Conservation (phyloP, 495 filamentous ascomycete species). For the Penicillium salamii region DNA sequence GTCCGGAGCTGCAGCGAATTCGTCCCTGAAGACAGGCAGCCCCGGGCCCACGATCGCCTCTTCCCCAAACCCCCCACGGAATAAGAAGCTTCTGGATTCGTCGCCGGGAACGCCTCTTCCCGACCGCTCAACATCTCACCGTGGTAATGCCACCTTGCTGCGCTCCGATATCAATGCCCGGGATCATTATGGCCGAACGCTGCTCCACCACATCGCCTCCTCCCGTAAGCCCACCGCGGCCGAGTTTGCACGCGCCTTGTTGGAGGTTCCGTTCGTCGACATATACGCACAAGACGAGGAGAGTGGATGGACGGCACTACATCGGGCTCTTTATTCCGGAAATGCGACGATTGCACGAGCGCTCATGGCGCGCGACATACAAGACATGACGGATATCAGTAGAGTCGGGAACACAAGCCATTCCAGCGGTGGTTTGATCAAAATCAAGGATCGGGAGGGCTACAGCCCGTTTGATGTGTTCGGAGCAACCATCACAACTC, state of each 20-base stretch:
- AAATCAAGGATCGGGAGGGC: conserved; percentile 92
- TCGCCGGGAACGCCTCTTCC: conserved; percentile 28
- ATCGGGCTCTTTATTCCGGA: conserved; percentile 88
- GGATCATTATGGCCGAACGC: conserved; percentile 70
- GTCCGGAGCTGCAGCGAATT: conserved; percentile 14
- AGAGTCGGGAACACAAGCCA: conserved; percentile 45
- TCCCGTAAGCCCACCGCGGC: conserved; percentile 64
- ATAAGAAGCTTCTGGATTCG: conserved; percentile 31
- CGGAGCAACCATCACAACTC: conserved; percentile 70
- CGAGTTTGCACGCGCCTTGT: conserved; percentile 70
- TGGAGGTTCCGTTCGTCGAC: conserved; percentile 80
- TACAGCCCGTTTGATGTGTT: conserved; percentile 94
- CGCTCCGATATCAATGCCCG: conserved; percentile 77
- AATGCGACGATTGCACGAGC: conserved; percentile 82
- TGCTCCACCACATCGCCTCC: conserved; percentile 83
- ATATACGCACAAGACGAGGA: conserved; percentile 83
- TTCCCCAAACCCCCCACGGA: conserved; percentile 45
- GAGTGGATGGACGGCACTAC: conserved; percentile 93
- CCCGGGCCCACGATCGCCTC: conserved; percentile 44
- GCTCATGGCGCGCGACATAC: conserved; percentile 71
- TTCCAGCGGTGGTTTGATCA: conserved; percentile 66
- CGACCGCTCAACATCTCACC: conserved; percentile 23
- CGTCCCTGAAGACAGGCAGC: conserved; percentile 43
- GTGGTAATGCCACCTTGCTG: conserved; percentile 41
- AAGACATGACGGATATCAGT: conserved; percentile 56